phyloP scores from a whole-genome alignment of 2,329 filamentous ascomycete genomes.

The Neofusicoccum sp. region DNA sequence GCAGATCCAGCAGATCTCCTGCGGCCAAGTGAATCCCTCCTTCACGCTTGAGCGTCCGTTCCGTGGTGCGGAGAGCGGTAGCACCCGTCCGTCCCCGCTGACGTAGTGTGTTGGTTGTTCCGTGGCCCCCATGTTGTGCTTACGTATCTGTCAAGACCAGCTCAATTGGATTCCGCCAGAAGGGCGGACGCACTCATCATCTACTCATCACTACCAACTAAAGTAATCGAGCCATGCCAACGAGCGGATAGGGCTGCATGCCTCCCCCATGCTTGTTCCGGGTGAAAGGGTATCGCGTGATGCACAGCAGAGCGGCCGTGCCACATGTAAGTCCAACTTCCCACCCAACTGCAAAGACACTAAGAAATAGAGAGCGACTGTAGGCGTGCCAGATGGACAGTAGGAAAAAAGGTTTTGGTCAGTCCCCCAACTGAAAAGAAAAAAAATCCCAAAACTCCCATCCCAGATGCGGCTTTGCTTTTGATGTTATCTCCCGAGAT shows the following conservation, averaged over 20 bases:
- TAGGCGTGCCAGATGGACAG: neutral
- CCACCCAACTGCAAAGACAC: neutral
- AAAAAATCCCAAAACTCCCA: neutral
- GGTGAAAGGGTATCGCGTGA: neutral
- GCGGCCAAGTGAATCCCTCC: too few relatives aligned
- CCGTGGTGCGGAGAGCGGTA: too few relatives aligned
- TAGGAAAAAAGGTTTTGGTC: neutral
- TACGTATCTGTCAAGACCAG: neutral
- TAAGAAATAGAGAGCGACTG: constrained; percentile 1
- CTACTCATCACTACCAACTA: constrained; percentile 3
- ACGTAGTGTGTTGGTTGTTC: neutral
- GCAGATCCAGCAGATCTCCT: constrained; percentile 9
- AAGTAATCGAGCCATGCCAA: neutral
- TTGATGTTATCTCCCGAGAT: constrained; percentile 16
- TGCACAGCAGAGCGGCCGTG: neutral
- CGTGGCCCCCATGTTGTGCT: neutral
- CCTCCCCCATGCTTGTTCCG: neutral
- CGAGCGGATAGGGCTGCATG: neutral
- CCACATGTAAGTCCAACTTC: neutral
- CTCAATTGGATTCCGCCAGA: neutral
- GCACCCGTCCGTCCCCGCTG: too few relatives aligned
- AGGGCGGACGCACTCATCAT: neutral
- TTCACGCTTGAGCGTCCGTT: too few relatives aligned
- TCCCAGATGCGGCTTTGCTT: constrained; percentile 8
- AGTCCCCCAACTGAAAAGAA: constrained; percentile 2